These are phyloP conservation scores for Lecanosticta acicola DNA, from an alignment of 2,329 filamentous ascomycete genomes.

Conservation along the genomic window DNA sequence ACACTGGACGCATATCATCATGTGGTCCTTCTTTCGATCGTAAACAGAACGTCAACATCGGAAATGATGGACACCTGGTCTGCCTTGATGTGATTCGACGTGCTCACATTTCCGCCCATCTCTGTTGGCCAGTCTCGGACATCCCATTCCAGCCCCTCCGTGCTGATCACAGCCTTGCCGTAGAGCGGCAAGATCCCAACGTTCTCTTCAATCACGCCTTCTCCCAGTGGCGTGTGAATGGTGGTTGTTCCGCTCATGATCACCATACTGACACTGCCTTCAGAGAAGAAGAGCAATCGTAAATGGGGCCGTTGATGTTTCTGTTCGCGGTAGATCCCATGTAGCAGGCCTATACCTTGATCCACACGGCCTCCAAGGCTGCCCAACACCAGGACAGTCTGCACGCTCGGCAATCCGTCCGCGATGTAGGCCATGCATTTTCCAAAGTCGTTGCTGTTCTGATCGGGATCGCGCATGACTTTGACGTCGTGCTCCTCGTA, in stretches of 20 bases:
- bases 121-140: constrained; percentile 69
- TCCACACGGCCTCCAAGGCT: constrained; percentile 87
- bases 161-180: constrained; percentile 72
- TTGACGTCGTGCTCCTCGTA: constrained; percentile 57
- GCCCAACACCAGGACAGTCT: constrained; percentile 67
- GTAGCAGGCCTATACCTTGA: constrained; percentile 82
- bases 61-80: constrained; percentile 38
- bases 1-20: constrained; percentile 6
- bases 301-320: constrained; percentile 36
- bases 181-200: constrained; percentile 82
- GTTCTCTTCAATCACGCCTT: constrained; percentile 62
- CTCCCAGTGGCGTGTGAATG: constrained; percentile 56
- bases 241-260: constrained; percentile 63
- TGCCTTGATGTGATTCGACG: constrained; percentile 44
- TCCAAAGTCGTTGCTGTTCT: constrained; percentile 84
- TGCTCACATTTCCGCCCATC: constrained; percentile 46
- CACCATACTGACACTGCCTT: constrained; percentile 74
- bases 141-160: constrained; percentile 83
- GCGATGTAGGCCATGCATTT: constrained; percentile 65
- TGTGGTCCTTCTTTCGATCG: constrained; percentile 35
- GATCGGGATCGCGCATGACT: constrained; percentile 68
- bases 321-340: constrained; percentile 65
- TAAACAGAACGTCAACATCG: constrained; percentile 43
- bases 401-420: constrained; percentile 29
- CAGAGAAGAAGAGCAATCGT: constrained; percentile 70